Conservation (phyloP, 2,329 filamentous ascomycete genomes). For the Aspergillus sp. region DNA sequence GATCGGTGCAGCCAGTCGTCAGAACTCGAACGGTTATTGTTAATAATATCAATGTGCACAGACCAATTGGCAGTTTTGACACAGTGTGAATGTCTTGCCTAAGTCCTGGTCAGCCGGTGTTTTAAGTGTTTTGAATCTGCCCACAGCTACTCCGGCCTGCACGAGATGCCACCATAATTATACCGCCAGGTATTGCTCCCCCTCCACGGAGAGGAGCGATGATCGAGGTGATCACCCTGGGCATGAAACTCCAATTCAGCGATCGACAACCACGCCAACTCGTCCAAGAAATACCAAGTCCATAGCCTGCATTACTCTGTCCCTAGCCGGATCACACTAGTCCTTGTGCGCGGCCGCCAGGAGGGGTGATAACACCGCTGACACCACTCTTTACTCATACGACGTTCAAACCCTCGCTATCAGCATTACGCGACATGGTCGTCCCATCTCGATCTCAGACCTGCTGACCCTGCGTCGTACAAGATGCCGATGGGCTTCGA, state of each 20-base stretch:
- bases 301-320: slow-evolving; percentile 1
- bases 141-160: not conserved
- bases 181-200: not conserved
- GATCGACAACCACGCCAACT: slow-evolving; percentile 13
- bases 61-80: slow-evolving; percentile 12
- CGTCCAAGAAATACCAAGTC: slow-evolving; percentile 11
- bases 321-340: slow-evolving; percentile 1
- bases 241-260: slow-evolving; percentile 7
- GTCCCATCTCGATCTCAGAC: slow-evolving; percentile 8
- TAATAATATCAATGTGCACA: slow-evolving; percentile 14
- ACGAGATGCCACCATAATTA: not conserved
- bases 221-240: slow-evolving; percentile 10
- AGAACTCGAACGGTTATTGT: slow-evolving; percentile 6
- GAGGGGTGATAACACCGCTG: slow-evolving; percentile 3
- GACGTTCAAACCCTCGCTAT: slow-evolving; percentile 6
- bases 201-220: not conserved
- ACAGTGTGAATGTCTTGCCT: not conserved
- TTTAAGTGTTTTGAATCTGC: not conserved
- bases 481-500: not conserved
- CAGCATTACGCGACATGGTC: slow-evolving; percentile 19
- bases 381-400: slow-evolving; percentile 2
- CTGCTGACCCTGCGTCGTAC: slow-evolving; percentile 1
- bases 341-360: not conserved
- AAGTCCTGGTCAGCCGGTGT: not conserved
- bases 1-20: slow-evolving; percentile 10